These are phyloP conservation scores for Boletus rubroflammeus DNA, from an alignment of 768 basidiomycete species.

Conservation along the genomic window DNA sequence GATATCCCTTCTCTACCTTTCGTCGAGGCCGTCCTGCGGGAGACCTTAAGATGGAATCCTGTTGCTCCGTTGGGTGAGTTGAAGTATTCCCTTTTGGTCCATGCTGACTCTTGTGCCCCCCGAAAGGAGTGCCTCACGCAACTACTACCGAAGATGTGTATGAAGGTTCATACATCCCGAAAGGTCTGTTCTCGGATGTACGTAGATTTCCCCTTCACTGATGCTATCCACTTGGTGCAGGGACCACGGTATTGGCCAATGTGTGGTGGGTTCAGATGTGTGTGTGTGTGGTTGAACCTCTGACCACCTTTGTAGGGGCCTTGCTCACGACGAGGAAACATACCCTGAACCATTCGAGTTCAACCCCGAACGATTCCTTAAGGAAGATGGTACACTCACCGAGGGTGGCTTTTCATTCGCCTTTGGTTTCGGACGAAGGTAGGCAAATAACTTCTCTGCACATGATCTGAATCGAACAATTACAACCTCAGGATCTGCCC, in stretches of 20 bases:
- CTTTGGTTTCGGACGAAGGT: slow-evolving; percentile 30
- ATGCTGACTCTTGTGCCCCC: background rate
- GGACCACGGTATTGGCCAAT: slow-evolving; percentile 20
- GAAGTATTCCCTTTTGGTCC: background rate
- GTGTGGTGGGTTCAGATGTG: slow-evolving; percentile 14
- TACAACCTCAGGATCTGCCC: slow-evolving; percentile 21
- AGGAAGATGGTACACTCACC: slow-evolving; percentile 15
- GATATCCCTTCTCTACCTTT: slow-evolving; percentile 25
- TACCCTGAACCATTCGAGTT: slow-evolving; percentile 41
- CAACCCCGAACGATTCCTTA: slow-evolving; percentile 38
- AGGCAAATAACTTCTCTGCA: background rate
- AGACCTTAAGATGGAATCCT: slow-evolving; percentile 25
- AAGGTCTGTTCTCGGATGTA: slow-evolving; percentile 13
- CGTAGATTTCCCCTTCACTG: background rate
- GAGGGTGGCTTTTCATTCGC: slow-evolving; percentile 2
- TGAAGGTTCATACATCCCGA: slow-evolving; percentile 22
- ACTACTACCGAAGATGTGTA: slow-evolving; percentile 22
- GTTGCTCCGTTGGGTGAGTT: slow-evolving; percentile 19
- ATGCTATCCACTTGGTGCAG: slow-evolving; percentile 6
- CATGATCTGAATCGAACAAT: background rate
- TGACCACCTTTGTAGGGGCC: slow-evolving; percentile 29
- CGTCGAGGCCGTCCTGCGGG: slow-evolving; percentile 23
- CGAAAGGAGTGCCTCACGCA: slow-evolving; percentile 22
- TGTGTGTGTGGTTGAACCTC: background rate
- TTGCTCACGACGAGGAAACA: slow-evolving; percentile 35